Base-by-base conservation (phyloP, 768 basidiomycete species). In the Clitopilus hobsonii region DNA sequence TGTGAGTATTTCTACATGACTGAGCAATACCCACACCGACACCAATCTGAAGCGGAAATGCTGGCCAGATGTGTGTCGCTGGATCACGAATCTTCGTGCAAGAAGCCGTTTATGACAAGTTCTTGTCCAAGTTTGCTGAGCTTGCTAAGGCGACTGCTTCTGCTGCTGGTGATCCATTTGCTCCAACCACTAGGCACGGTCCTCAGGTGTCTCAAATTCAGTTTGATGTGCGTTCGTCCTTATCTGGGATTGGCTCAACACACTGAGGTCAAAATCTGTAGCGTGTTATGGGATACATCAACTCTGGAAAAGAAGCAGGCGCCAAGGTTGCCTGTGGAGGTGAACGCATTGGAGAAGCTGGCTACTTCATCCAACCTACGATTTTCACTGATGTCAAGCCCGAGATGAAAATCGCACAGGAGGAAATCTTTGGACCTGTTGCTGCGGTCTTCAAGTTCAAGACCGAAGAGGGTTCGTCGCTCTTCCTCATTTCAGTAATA, bases 401-500 rank as follows among this genome's bases (percentile, higher is more conserved):
- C 4, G 79, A 85, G 30, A 91, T 91, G 88, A 84, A 81, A 68
- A 89, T 92, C 55, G 85, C 88, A 11, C 67, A 66, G 53, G 85
- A 88, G 62, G 84, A 92, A 68, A 91, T 91, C 57, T 91, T 92
- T 59, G 86, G 86, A 22, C 86, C 88, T 3, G 85, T 88, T 41
- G 79, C 82, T 54, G 85, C 82, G 27, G 69, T 89, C 38, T 74
- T 81, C 70, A 82, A 82, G 61, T 89, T 89, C 72, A 78, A 81
- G 58, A 74, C 49, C 16, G 80, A 77, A 54, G 74, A 51, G 38
- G 54, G 54, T 56, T n/a, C 14, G 49, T 51, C n/a, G n/a, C 8
- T 28, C 26, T 27, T 20, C 11, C 24, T 5, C 11, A 6, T 22
- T 14, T n/a, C n/a, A n/a, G n/a, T 14, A 3, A n/a, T n/a, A n/a